Evolutionary conservation across 1,139 yeast genomes (phyloP), one percentile per base, ranked within the genome.

Genomic region (Suhomyces choctaworum): DNA sequence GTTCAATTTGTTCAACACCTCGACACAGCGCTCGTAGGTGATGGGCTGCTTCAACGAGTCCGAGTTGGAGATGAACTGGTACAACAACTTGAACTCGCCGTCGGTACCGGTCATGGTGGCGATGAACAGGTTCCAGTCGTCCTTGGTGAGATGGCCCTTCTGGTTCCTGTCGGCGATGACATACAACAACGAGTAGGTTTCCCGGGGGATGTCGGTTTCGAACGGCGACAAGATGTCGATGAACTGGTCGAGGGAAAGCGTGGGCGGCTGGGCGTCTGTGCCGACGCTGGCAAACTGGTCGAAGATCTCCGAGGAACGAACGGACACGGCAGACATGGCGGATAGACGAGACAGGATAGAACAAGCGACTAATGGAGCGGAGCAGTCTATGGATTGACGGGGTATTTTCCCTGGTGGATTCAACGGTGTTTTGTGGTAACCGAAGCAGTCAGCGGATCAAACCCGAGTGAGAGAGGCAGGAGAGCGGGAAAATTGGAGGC

Each of bases 101-200:
- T 80, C 81, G 34, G 67, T 66, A 30, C 73, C 63, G 29, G 78
- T 72, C 42, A 83, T 63, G 22, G 80, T 67, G 36, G 69, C 61
- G 43, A 80, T 72, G 52, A 83, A 80, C 23, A 66, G 64, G 25
- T 75, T 59, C 76, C 86, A 84, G 47, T 84, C 89, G 10, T 60
- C 52, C 31, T 78, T 72, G 26, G 72, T 71, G 32, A 83, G 62
- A 46, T 69, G 81, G 1, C 90, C 90, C 50, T 81, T 82, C 40
- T 69, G 67, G 27, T 72, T 71, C 37, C 70, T 68, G 54, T 83
- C 92, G 16, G 87, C 80, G 25, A 82, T 72, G 36, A 82, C 66
- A 51, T 80, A 83, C 36, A 83, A 73, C 42, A 83, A 57, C 3
- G 74, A 59, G 40, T 60, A 69, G 7, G 73, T 53, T 31, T 62